Evolutionary conservation across 1,284 basidiomycete genomes (phyloP).

Genomic region (Cryptococcus sp.): DNA sequence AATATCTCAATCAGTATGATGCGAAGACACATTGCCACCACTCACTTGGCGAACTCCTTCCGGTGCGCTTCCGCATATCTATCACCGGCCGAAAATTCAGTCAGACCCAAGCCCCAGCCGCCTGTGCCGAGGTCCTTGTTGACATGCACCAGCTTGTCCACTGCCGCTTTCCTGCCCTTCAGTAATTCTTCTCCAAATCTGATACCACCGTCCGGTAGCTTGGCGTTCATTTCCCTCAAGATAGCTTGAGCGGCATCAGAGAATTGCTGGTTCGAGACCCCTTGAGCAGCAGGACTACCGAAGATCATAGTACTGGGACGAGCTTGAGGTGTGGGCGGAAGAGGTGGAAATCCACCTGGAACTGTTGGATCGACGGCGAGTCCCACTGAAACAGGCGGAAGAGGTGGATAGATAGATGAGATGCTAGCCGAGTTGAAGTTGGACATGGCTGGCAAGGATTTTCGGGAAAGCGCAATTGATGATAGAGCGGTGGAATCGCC

Average conservation of each 20-base stretch:
- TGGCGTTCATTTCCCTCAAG: conserved; percentile 46
- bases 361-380: conserved; percentile 15
- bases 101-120: conserved; percentile 34
- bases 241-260: conserved; percentile 37
- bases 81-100: conserved; percentile 18
- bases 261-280: conserved; percentile 37
- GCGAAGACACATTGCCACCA: neutral
- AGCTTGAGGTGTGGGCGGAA: conserved; percentile 14
- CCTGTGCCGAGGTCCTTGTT: conserved; percentile 31
- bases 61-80: conserved; percentile 44
- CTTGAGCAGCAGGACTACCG: conserved; percentile 19
- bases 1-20: neutral
- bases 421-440: conserved; percentile 19
- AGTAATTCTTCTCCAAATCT: conserved; percentile 39
- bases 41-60: conserved; percentile 46
- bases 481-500: conserved; percentile 5
- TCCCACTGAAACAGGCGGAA: conserved; percentile 22
- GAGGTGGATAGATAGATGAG: conserved; percentile 35
- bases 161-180: conserved; percentile 44
- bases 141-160: conserved; percentile 38
- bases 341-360: conserved; percentile 22
- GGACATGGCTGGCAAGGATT: conserved; percentile 40
- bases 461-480: conserved; percentile 21
- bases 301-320: conserved; percentile 24
- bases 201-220: conserved; percentile 30